Evolutionary conservation across 2,329 filamentous ascomycete species (phyloP).

Genomic region (Fusarium guadeloupense): DNA sequence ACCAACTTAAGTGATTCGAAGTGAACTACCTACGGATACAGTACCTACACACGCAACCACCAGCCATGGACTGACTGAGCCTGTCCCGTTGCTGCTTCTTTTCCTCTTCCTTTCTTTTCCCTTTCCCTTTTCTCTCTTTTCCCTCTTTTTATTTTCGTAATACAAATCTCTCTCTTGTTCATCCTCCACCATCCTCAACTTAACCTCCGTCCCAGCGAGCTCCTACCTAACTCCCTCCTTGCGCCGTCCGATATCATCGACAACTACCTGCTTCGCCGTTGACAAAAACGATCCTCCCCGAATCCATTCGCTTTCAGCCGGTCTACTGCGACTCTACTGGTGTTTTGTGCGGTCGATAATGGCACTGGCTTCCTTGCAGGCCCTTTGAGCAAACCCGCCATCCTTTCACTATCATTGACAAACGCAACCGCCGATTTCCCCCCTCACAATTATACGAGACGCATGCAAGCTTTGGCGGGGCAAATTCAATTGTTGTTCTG

Average conservation of each 20-base stretch:
- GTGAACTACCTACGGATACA: constrained; percentile 17
- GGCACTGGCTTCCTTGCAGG: constrained; percentile 31
- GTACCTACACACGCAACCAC: constrained; percentile 42
- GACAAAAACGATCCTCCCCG: constrained; percentile 13
- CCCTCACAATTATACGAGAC: constrained; percentile 2
- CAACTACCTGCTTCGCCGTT: constrained; percentile 1
- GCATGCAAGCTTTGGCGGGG: constrained; percentile 6
- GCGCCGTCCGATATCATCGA: constrained; percentile 10
- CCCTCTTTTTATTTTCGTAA: constrained; percentile 14
- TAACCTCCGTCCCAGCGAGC: constrained; percentile 10
- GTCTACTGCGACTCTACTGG: constrained; percentile 17
- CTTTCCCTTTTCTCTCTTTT: constrained; percentile 13
- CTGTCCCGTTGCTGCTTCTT: constrained; percentile 36
- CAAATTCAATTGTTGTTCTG: constrained; percentile 19
- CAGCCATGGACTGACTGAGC: constrained; percentile 44
- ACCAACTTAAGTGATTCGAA: constrained; percentile 30
- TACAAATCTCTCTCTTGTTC: constrained; percentile 17
- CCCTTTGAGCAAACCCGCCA: constrained; percentile 32
- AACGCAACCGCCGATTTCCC: constrained; percentile 15
- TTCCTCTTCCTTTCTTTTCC: constrained; percentile 18
- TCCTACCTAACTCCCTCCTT: constrained; percentile 1
- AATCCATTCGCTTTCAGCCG: constrained; percentile 20
- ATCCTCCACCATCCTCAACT: constrained; percentile 8
- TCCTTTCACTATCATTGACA: constrained; percentile 16
- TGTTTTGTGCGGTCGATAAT: constrained; percentile 37